phyloP scores from a whole-genome alignment of 768 basidiomycete species.

The Russula lepida region DNA sequence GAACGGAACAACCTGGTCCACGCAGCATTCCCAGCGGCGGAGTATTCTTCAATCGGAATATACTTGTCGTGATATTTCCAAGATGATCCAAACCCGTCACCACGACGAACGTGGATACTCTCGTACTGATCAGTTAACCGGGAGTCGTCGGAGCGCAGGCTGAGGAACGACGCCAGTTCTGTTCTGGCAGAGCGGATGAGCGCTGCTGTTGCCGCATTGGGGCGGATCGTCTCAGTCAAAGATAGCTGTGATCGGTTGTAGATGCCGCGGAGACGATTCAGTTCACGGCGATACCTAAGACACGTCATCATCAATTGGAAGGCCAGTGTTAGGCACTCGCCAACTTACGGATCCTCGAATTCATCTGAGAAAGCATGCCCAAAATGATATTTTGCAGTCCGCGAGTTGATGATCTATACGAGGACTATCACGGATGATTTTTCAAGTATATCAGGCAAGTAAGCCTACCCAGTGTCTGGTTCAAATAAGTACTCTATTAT shows the following conservation, averaged over 20 bases:
- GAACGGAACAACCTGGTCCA: conserved; percentile 33
- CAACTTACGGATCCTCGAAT: conserved; percentile 56
- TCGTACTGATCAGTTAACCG: conserved; percentile 32
- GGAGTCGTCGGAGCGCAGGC: conserved; percentile 12
- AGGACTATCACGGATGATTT: background rate
- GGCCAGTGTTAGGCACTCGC: background rate
- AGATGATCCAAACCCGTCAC: conserved; percentile 44
- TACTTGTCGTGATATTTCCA: conserved; percentile 36
- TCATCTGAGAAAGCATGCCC: conserved; percentile 45
- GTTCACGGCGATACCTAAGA: conserved; percentile 42
- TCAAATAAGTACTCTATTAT: conserved; percentile 15
- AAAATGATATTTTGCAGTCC: conserved; percentile 59
- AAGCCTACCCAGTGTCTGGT: conserved; percentile 53
- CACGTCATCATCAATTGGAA: background rate
- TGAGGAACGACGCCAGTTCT: conserved; percentile 33
- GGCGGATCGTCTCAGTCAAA: conserved; percentile 44
- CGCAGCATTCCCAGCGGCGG: conserved; percentile 34
- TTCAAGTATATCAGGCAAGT: background rate
- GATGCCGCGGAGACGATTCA: conserved; percentile 50
- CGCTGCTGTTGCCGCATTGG: conserved; percentile 36
- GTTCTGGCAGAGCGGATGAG: conserved; percentile 44
- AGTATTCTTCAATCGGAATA: conserved; percentile 44
- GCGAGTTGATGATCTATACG: conserved; percentile 49
- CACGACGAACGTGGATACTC: conserved; percentile 55
- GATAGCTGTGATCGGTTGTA: conserved; percentile 42